Base-by-base conservation (phyloP, 805 yeast genomes). In the Ogataea methylovora region DNA sequence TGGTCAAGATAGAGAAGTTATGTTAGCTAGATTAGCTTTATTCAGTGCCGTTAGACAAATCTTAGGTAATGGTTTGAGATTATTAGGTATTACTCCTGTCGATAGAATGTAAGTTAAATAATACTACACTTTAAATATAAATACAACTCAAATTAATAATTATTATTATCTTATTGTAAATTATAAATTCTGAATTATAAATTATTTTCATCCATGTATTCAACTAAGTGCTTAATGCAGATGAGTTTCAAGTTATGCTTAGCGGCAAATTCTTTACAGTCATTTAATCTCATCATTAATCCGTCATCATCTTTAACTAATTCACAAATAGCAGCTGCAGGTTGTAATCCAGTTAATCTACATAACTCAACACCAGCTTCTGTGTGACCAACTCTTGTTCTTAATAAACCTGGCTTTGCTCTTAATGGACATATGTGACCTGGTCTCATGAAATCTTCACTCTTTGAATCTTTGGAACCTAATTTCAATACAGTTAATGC, bases 11-110 rank as follows among this genome's bases (percentile, higher is more conserved):
- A 74, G 75, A 54, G 88, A 83, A 34, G 67, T 92, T 51, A 90
- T 97, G 35, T 59, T 71, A 37, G 96, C 97, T 21, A 83, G 97
- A 64, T 69, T 90, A 61, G 96, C 97, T 3, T 72, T 92, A 44
- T 92, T 88, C 60, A 69, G 81, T 34, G 70, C 95, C 43, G 95
- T 96, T 34, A 79, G 88, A 63, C 94, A 83, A 64, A 94, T 86
- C 10, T 69, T 92, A 48, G 69, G 69, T 63, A 88, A 87, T 54
- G 99, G 97, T 67, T 79, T 92, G 87, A 67, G 67, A 30, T 66
- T 92, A 53, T 67, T 92, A 52, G 96, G 97, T 37, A 71, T 92
- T 56, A 87, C 97, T 29, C 97, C 99, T n/a, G 97, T 92, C 42
- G 95, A 90, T 51, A 81, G 97, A 75, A 90, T 90, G 97, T 90